These are phyloP conservation scores for Parsonsia alboflavescens DNA, from an alignment of 257 asterid species.

Conservation along the genomic window DNA sequence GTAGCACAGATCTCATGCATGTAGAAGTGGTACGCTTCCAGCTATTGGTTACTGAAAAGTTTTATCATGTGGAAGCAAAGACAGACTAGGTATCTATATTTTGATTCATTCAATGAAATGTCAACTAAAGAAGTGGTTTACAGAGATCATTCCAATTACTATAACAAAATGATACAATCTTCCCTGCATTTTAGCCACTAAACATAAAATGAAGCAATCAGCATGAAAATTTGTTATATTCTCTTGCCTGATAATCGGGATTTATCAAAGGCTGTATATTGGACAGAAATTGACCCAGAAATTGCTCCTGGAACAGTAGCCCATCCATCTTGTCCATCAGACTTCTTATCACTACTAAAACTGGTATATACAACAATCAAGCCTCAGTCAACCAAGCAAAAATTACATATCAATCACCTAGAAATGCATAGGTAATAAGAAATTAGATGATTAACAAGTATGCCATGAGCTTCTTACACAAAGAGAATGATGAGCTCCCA, in stretches of 20 bases:
- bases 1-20: not conserved
- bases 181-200: not conserved
- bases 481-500: not conserved
- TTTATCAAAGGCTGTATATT: conserved; percentile 8
- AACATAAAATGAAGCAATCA: not conserved
- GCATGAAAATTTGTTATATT: not conserved
- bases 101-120: too few relatives aligned
- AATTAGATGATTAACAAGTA: not conserved
- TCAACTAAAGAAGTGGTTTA: too few relatives aligned
- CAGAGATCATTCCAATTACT: not conserved
- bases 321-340: conserved; percentile 19
- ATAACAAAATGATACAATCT: not conserved
- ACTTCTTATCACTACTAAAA: conserved; percentile 21
- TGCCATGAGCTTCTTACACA: not conserved
- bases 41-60: not conserved
- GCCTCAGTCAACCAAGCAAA: conserved; percentile 8
- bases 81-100: not conserved
- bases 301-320: conserved; percentile 4
- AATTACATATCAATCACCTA: not conserved
- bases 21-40: not conserved
- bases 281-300: conserved; percentile 13
- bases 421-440: not conserved
- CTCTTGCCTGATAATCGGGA: conserved; percentile 19
- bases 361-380: not conserved
- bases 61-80: not conserved